These are phyloP conservation scores for Ajuga chamaepitys DNA, from an alignment of 257 asterid species.

Conservation along the genomic window DNA sequence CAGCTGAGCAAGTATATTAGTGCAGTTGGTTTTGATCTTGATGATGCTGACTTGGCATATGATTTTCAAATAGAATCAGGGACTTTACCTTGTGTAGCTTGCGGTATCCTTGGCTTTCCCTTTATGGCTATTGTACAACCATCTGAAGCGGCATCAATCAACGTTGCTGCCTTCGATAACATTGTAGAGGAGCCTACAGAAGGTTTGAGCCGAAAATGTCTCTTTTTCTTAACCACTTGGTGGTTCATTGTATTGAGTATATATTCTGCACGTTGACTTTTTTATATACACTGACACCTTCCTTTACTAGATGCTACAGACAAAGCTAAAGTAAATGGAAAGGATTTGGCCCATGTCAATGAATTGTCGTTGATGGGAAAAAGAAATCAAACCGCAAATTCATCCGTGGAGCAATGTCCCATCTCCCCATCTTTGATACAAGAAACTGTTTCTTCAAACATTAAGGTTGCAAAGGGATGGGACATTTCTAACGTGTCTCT, in stretches of 20 bases:
- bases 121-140: constrained; percentile 94
- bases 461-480: constrained; percentile 32
- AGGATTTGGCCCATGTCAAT: constrained; percentile 15
- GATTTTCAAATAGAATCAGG: constrained; percentile 92
- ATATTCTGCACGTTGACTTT: background rate
- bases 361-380: constrained; percentile 21
- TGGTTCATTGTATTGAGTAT: background rate
- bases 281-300: constrained; percentile 11
- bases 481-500: constrained; percentile 31
- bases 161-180: constrained; percentile 21
- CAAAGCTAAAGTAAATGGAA: constrained; percentile 17
- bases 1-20: constrained; percentile 54
- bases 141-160: constrained; percentile 42
- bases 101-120: constrained; percentile 98
- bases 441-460: constrained; percentile 25
- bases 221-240: background rate
- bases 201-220: constrained; percentile 36
- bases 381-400: constrained; percentile 20
- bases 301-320: constrained; percentile 24
- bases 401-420: constrained; percentile 19
- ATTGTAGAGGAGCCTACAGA: constrained; percentile 26
- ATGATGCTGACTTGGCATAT: constrained; percentile 60
- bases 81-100: constrained; percentile 84
- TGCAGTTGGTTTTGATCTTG: constrained; percentile 51
- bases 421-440: constrained; percentile 19